These are phyloP conservation scores for Tardiomyces digboiensis DNA, from an alignment of 1,139 yeast species.

Conservation along the genomic window DNA sequence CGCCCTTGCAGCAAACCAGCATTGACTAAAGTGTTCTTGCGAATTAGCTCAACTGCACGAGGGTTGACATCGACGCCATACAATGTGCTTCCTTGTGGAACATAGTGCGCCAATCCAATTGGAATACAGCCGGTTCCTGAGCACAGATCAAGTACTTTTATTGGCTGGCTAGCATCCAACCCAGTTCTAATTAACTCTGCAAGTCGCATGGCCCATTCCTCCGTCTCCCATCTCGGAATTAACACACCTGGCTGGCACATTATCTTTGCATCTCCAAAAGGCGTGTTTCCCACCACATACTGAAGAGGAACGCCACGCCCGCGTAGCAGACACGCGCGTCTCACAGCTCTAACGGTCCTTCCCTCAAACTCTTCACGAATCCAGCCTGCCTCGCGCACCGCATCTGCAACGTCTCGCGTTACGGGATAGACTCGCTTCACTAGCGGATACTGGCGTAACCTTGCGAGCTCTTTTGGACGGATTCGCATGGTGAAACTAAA, in stretches of 20 bases:
- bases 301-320: slow-evolving; percentile 56
- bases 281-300: slow-evolving; percentile 77
- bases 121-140: slow-evolving; percentile 92
- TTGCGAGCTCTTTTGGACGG: neutral
- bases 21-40: neutral
- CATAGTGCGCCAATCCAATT: slow-evolving; percentile 30
- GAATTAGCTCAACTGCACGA: slow-evolving; percentile 30
- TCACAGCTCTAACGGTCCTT: slow-evolving; percentile 14
- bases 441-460: slow-evolving; percentile 2
- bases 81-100: slow-evolving; percentile 17
- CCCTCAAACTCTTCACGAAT: slow-evolving; percentile 28
- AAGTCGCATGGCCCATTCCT: slow-evolving; percentile 66
- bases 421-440: slow-evolving; percentile 25
- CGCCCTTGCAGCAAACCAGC: neutral
- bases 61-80: slow-evolving; percentile 53
- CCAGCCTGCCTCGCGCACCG: slow-evolving; percentile 43
- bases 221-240: slow-evolving; percentile 95
- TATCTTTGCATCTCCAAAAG: slow-evolving; percentile 65
- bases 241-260: slow-evolving; percentile 55
- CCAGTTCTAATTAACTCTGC: slow-evolving; percentile 19
- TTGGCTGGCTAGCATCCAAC: slow-evolving; percentile 9
- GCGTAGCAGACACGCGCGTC: slow-evolving; percentile 19
- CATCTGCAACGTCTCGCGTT: slow-evolving; percentile 24
- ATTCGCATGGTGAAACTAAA: neutral
- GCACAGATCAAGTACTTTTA: slow-evolving; percentile 57